Evolutionary conservation across 371 early-diverging fungal genomes (phyloP).

Genomic region (Actinomucor elegans): DNA sequence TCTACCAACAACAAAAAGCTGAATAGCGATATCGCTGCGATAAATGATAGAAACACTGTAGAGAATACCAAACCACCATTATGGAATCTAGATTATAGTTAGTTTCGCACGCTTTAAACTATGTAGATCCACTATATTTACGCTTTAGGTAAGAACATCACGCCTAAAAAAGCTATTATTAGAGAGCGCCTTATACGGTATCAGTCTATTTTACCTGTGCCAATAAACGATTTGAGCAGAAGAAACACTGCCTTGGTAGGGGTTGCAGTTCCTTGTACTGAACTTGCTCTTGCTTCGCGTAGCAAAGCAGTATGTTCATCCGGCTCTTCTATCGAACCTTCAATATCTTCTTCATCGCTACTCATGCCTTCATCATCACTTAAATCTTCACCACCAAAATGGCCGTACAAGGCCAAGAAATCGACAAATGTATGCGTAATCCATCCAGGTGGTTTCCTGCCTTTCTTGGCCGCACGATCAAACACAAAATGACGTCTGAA

Average conservation of each 20-base stretch:
- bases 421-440: conserved; percentile 90
- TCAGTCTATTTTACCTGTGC: conserved; percentile 77
- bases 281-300: conserved; percentile 33
- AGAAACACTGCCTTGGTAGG: conserved; percentile 70
- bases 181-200: conserved; percentile 6
- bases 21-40: conserved; percentile 57
- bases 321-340: conserved; percentile 7
- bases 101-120: background rate
- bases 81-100: conserved; percentile 41
- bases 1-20: conserved; percentile 65
- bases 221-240: conserved; percentile 76
- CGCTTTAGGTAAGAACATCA: conserved; percentile 24
- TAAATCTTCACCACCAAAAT: conserved; percentile 93
- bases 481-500: conserved; percentile 87
- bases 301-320: conserved; percentile 50
- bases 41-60: conserved; percentile 43
- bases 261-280: conserved; percentile 71
- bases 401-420: conserved; percentile 90
- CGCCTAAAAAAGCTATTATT: conserved; percentile 19
- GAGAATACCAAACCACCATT: conserved; percentile 71
- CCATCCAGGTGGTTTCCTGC: conserved; percentile 63
- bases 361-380: conserved; percentile 83
- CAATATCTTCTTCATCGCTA: conserved; percentile 48
- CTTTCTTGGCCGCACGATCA: conserved; percentile 66
- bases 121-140: conserved; percentile 8